Base-by-base conservation (phyloP, 169 alveolate genomes). In the Cystoisospora suis region DNA sequence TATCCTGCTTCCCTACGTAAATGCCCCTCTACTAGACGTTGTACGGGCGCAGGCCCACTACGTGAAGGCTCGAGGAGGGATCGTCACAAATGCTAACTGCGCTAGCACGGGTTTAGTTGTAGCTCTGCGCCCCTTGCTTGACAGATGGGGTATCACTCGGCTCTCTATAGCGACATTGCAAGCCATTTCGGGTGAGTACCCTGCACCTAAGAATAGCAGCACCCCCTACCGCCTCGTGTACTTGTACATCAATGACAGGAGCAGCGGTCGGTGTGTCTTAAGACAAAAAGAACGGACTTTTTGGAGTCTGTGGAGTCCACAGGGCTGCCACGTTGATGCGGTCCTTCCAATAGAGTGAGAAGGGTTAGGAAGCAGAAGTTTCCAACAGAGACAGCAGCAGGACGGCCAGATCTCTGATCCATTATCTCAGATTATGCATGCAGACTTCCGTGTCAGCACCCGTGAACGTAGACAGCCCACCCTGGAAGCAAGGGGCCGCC, bases 1-100 rank as follows among this genome's bases (percentile, higher is more conserved):
- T 46, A 88, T 88, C 9, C 88, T 88, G 40, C 58, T 88, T 3
- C 92, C 92, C 6, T 15, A 15, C 29, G 92, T 72, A 29, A 61
- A 49, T 44, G 88, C 61, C 42, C 46, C 44, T 27, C 49, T n/a
- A 9, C 42, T 72, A 56, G 83, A 72, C 0, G 56, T 72, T 34
- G 83, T 72, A 9, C 9, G 46, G 56, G 27, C 42, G 4, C 83
- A 72, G 53, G 27, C 15, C 3, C 47, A 40, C 56, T 72, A 72
- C 32, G 4, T 38, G 47, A 72, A 86, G 38, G n/a, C 88, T 23
- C 69, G 75, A 34, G 92, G 92, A 2, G 65, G 29, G 34, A 88
- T 88, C 17, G 88, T 88, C 69, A 88, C 92, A 15, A 88, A 88
- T 34, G 80, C 88, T 49, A 88, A 88, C 79, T 88, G 92, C 45